Base-by-base conservation (phyloP, 495 filamentous ascomycete species). In the Penicillium salamii region DNA sequence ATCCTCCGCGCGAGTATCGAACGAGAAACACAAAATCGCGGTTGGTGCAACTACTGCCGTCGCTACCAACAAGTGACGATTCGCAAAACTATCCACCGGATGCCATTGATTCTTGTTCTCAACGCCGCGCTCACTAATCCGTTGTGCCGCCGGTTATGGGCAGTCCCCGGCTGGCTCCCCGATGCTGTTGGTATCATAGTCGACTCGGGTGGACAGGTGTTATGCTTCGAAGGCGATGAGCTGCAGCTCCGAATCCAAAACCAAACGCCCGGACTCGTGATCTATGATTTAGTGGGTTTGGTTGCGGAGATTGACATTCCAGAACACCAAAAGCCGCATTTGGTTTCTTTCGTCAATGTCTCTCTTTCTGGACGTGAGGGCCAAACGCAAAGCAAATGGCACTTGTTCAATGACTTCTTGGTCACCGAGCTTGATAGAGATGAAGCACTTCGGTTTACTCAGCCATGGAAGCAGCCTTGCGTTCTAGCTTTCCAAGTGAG, bases 351-450 rank as follows among this genome's bases (percentile, higher is more conserved):
- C 52, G 80, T 95, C 54, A 91, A 97, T 66, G 89, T 95, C 35
- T 87, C 84, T 1, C 80, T 91, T 19, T 89, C 90, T 8, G 72
- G 74, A 9, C 76, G 78, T 1, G 68, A 75, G 5, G 55, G 76
- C 5, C 72, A 81, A 7, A 63, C 62, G 1, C 73, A 81, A 43
- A 80, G 74, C 54, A 82, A 82, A 52, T 99, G 93, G 93, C 88
- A 96, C 59, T 63, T 99, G 4, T 96, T 99, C 68, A 99, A 99
- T 46, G 93, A 99, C 67, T 99, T 99, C 55, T 73, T 95, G 11
- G 93, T 99, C 26, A 81, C 87, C 5, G 81, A 85, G n/a, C 77
- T 95, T 14, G 76, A 84, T 12, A 72, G 77, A 34, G 86, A 87
- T 29, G 91, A 97, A 62, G 95, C 95, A 4, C 71, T 97, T 11